Evolutionary conservation across 2,329 filamentous ascomycete species (phyloP).

Genomic region (Verticillium zaregamsianum): DNA sequence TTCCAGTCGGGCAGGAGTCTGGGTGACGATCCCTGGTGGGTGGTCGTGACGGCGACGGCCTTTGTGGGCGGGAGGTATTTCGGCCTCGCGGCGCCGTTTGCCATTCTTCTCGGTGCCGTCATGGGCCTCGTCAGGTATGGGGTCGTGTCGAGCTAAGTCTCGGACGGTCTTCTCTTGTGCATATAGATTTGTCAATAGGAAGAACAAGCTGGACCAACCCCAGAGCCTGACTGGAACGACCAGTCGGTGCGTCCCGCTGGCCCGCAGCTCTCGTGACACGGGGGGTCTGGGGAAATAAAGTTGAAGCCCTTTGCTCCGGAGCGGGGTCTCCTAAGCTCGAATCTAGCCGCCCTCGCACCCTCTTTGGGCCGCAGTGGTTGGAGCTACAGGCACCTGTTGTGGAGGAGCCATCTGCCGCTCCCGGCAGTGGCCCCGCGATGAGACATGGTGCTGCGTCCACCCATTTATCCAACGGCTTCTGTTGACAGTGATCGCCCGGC

Average conservation of each 20-base stretch:
- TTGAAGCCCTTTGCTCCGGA: background rate
- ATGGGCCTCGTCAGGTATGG: conserved; percentile 2
- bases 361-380: background rate
- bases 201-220: background rate
- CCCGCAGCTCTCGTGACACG: too few relatives aligned
- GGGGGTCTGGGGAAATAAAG: background rate
- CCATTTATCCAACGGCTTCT: background rate
- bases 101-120: background rate
- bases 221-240: too few relatives aligned
- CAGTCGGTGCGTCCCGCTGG: too few relatives aligned
- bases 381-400: too few relatives aligned
- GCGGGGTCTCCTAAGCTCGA: background rate
- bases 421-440: background rate
- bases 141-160: background rate
- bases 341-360: too few relatives aligned
- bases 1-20: conserved; percentile 46
- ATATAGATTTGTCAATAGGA: background rate
- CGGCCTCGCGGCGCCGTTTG: background rate
- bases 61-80: conserved; percentile 1
- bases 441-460: background rate
- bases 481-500: background rate
- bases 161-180: too few relatives aligned
- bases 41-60: conserved; percentile 48
- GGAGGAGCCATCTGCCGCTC: background rate
- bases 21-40: conserved; percentile 58